These are phyloP conservation scores for Graphilbum ipis-grandicollis DNA, from an alignment of 2,329 filamentous ascomycete genomes.

Conservation along the genomic window DNA sequence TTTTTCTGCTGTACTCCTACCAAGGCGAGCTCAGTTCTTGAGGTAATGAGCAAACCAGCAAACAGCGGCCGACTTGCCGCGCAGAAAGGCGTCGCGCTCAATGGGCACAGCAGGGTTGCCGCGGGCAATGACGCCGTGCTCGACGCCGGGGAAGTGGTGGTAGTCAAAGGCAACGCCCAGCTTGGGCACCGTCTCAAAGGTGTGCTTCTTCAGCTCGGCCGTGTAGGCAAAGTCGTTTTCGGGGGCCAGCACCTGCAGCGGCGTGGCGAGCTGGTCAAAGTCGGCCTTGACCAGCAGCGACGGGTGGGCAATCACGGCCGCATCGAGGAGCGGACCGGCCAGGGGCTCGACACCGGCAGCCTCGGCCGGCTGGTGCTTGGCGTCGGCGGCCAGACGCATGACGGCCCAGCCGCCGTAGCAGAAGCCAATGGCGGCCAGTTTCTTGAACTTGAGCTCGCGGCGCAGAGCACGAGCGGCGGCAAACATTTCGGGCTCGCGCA, in stretches of 20 bases:
- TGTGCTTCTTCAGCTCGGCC: slow-evolving; percentile 25
- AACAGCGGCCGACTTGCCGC: slow-evolving; percentile 29
- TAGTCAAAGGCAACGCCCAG: slow-evolving; percentile 27
- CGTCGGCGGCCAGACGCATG: slow-evolving; percentile 23
- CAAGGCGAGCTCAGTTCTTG: neutral
- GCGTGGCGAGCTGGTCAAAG: slow-evolving; percentile 25
- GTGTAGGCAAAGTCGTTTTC: slow-evolving; percentile 25
- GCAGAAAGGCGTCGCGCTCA: slow-evolving; percentile 25
- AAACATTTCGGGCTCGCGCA: slow-evolving; percentile 21
- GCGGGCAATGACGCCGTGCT: slow-evolving; percentile 26
- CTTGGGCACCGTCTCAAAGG: slow-evolving; percentile 20
- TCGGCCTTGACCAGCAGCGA: slow-evolving; percentile 24
- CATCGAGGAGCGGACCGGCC: slow-evolving; percentile 23
- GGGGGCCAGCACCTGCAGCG: slow-evolving; percentile 33
- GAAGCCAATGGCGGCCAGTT: slow-evolving; percentile 26
- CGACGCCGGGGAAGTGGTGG: slow-evolving; percentile 29
- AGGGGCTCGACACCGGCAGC: neutral
- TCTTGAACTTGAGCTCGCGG: slow-evolving; percentile 13
- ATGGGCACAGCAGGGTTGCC: slow-evolving; percentile 20
- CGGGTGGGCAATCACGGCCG: slow-evolving; percentile 26
- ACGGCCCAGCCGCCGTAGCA: slow-evolving; percentile 35
- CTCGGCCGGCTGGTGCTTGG: slow-evolving; percentile 11
- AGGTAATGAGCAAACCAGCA: slow-evolving; percentile 21
- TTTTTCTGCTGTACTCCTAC: too few species aligned
- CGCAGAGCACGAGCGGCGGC: slow-evolving; percentile 18